A percentile compares a stretch with the other conserved stretches of the same genome.
phyloP scores from a whole-genome alignment of 1,139 yeast genomes.

The Taphrina betulina region DNA sequence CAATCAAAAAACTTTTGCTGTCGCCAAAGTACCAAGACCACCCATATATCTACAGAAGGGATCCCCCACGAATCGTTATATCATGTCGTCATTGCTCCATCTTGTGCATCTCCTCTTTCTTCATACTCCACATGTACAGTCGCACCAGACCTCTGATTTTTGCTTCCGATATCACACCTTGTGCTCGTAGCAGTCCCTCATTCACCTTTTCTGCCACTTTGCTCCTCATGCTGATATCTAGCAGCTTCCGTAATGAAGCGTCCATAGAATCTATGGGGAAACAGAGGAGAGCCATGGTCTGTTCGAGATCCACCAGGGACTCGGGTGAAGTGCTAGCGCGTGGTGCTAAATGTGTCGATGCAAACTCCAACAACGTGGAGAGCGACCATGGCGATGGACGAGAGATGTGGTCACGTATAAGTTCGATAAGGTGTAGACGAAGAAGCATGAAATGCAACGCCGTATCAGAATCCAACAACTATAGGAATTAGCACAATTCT shows the following conservation, averaged over 20 bases:
- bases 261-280: slow-evolving; percentile 43
- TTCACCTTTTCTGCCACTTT: slow-evolving; percentile 47
- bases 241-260: slow-evolving; percentile 43
- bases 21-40: too few species aligned
- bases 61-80: not conserved
- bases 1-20: too few species aligned
- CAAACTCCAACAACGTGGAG: slow-evolving; percentile 46
- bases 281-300: slow-evolving; percentile 48
- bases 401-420: slow-evolving; percentile 43
- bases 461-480: slow-evolving; percentile 44
- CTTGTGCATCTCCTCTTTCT: slow-evolving; percentile 20
- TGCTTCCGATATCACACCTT: slow-evolving; percentile 44
- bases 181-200: slow-evolving; percentile 44
- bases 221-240: slow-evolving; percentile 45
- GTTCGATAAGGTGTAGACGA: slow-evolving; percentile 47
- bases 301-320: slow-evolving; percentile 45
- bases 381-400: slow-evolving; percentile 33
- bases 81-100: slow-evolving; percentile 5
- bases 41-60: too few species aligned
- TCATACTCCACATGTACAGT: slow-evolving; percentile 25
- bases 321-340: slow-evolving; percentile 43
- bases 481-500: too few species aligned
- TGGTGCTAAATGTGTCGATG: slow-evolving; percentile 45
- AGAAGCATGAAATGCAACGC: slow-evolving; percentile 46
- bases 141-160: slow-evolving; percentile 43